Evolutionary conservation across 257 asterid species (phyloP).

Genomic region (Datura wrightii): DNA sequence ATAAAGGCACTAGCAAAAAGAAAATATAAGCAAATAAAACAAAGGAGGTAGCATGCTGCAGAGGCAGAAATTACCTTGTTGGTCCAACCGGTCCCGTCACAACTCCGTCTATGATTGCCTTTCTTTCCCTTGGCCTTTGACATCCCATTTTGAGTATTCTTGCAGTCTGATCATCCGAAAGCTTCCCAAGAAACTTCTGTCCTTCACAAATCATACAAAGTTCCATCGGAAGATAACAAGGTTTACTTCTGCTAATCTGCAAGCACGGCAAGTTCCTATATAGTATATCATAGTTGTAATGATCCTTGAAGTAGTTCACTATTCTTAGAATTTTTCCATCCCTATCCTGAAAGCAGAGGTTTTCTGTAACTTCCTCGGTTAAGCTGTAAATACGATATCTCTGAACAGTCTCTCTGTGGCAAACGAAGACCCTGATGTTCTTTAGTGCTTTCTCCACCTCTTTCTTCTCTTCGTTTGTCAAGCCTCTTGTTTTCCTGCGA

Average conservation of each 20-base stretch:
- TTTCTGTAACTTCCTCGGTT: constrained; percentile 69
- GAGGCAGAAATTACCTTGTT: constrained; percentile 59
- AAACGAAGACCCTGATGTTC: constrained; percentile 85
- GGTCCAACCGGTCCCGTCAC: constrained; percentile 95
- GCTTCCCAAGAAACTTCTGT: constrained; percentile 94
- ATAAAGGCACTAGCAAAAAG: constrained; percentile 12
- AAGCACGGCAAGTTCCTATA: constrained; percentile 82
- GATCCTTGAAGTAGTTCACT: constrained; percentile 77
- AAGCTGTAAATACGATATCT: constrained; percentile 75
- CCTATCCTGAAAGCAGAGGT: constrained; percentile 76
- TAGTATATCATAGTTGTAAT: constrained; percentile 74
- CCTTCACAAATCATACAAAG: constrained; percentile 97
- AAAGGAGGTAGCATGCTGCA: neutral
- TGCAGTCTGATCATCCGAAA: constrained; percentile 90
- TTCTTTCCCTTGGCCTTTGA: constrained; percentile 76
- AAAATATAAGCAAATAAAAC: neutral
- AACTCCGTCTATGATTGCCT: constrained; percentile 67
- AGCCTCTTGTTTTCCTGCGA: constrained; percentile 46
- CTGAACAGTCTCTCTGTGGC: constrained; percentile 85
- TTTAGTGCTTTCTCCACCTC: constrained; percentile 78
- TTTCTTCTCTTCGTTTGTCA: constrained; percentile 62
- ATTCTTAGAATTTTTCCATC: constrained; percentile 68
- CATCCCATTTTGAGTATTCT: constrained; percentile 88
- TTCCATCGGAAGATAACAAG: constrained; percentile 95
- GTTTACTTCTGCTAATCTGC: constrained; percentile 85